Base-by-base conservation (phyloP, 768 basidiomycete genomes). In the Cystobasidium tubakii region DNA sequence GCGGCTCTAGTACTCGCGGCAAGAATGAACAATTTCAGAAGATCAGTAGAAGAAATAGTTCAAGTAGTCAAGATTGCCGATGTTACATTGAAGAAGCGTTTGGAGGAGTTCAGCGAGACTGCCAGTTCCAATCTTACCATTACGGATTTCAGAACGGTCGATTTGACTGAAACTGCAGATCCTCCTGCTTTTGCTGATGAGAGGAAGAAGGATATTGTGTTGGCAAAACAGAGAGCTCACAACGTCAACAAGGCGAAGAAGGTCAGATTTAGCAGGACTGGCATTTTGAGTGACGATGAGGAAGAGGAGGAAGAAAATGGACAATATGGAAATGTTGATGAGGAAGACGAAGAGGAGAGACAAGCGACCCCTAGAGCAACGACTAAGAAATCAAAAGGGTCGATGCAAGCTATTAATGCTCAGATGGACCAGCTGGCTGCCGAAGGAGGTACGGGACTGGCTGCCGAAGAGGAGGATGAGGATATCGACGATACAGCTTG, bases 41-140 rank as follows among this genome's bases (percentile, higher is more conserved):
- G 96, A 57, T 91, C 89, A 29, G 85, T 97, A 13, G 90, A 94
- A 79, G 96, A 99, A 81, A 90, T 99, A 60, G 93, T 97, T 23
- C 96, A 99, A 80, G 93, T 99, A 19, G 96, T 98, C 77, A 99
- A 98, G 83, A 96, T 97, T 77, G 92, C 93, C n/a, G 93, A 97
- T 79, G 88, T 88, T 13, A 99, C 96, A 1, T 82, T 99, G 53
- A 88, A 88, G 82, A 97, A 95, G 81, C 87, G 96, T 21, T 83
- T 99, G 19, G 90, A 93, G 29, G 96, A 99, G 82, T 99, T 99
- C 84, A 91, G 88, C 80, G 87, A 86, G 77, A 97, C 93, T 1
- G 88, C 89, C 0, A 91, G 90, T 78, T 92, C 91, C 15, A 84
- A 85, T 43, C 82, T 97, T 78, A 94, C 92, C 0, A 83, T 99